These are phyloP conservation scores for Heterotrichella gracilis DNA, from an alignment of 352 stramenopile species.

Conservation along the genomic window DNA sequence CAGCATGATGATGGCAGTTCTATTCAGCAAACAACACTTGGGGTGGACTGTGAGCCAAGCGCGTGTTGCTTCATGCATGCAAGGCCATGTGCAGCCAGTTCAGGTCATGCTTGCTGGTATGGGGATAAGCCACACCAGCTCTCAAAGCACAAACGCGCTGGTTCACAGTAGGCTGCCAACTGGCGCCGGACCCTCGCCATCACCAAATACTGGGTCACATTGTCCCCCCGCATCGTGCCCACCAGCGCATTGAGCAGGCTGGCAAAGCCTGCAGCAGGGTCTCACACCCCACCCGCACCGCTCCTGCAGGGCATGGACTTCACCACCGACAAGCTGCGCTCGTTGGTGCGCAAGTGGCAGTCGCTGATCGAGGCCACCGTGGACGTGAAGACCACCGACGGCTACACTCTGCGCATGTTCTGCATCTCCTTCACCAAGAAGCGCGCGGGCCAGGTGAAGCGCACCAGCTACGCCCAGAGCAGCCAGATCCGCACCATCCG, in stretches of 20 bases:
- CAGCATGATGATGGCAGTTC: not conserved
- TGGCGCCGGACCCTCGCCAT: not conserved
- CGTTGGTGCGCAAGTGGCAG: conserved; percentile 98
- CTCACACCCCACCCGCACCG: conserved; percentile 46
- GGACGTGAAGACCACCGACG: conserved; percentile 92
- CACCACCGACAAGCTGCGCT: conserved; percentile 93
- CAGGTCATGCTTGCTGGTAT: too few relatives aligned
- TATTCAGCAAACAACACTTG: not conserved
- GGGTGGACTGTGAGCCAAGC: too few relatives aligned
- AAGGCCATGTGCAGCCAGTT: too few relatives aligned
- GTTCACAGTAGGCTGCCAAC: too few relatives aligned
- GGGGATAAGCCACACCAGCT: too few relatives aligned
- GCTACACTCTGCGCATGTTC: conserved; percentile 92
- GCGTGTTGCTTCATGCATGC: too few relatives aligned
- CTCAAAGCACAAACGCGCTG: too few relatives aligned
- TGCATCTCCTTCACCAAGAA: conserved; percentile 99
- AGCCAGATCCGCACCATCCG: conserved; percentile 79
- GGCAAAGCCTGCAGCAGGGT: too few relatives aligned
- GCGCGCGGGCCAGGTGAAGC: conserved; percentile 87
- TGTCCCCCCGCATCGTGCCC: conserved; percentile 25
- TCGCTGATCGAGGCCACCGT: conserved; percentile 92
- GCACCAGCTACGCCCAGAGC: conserved; percentile 90
- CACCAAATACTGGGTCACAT: not conserved
- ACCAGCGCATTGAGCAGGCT: conserved; percentile 39
- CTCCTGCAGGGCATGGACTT: conserved; percentile 65